phyloP scores from a whole-genome alignment of 2,329 filamentous ascomycete species.

The Talaromyces piceae region DNA sequence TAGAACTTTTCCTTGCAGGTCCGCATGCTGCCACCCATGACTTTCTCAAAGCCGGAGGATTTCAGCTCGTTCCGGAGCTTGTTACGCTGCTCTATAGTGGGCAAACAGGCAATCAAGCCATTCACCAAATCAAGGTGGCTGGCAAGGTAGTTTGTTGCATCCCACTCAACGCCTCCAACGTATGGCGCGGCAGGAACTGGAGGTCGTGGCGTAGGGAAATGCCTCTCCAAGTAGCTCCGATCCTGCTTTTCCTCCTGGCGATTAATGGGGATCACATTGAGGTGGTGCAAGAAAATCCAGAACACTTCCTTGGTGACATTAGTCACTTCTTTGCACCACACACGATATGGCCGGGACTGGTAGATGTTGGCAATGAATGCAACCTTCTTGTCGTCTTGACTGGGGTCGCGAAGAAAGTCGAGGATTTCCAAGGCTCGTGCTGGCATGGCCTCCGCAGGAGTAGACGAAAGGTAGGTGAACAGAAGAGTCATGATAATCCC shows the following conservation, averaged over 20 bases:
- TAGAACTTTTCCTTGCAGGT: constrained; percentile 99
- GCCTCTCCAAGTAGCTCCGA: constrained; percentile 41
- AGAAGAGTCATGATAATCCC: constrained; percentile 83
- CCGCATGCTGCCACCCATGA: constrained; percentile 74
- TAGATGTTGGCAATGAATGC: constrained; percentile 88
- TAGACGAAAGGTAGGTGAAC: constrained; percentile 76
- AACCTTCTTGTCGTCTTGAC: constrained; percentile 66
- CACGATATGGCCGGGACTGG: constrained; percentile 75
- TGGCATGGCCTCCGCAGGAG: constrained; percentile 54
- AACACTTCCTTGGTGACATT: constrained; percentile 97
- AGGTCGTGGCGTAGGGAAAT: constrained; percentile 78
- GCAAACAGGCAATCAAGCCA: constrained; percentile 75
- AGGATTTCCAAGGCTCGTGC: constrained; percentile 67
- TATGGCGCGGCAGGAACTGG: constrained; percentile 93
- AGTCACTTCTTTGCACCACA: constrained; percentile 88
- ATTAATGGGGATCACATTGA: constrained; percentile 67
- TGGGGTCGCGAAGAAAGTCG: constrained; percentile 70
- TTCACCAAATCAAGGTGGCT: constrained; percentile 90
- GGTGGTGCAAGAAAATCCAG: constrained; percentile 95
- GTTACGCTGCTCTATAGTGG: constrained; percentile 64
- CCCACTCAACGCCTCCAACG: constrained; percentile 96
- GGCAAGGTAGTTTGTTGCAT: constrained; percentile 92
- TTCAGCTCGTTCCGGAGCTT: constrained; percentile 66
- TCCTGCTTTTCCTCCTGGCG: constrained; percentile 24
- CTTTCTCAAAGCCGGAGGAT: constrained; percentile 83